Base-by-base conservation (phyloP, 1,284 basidiomycete genomes). In the Rhodotorula sp. region DNA sequence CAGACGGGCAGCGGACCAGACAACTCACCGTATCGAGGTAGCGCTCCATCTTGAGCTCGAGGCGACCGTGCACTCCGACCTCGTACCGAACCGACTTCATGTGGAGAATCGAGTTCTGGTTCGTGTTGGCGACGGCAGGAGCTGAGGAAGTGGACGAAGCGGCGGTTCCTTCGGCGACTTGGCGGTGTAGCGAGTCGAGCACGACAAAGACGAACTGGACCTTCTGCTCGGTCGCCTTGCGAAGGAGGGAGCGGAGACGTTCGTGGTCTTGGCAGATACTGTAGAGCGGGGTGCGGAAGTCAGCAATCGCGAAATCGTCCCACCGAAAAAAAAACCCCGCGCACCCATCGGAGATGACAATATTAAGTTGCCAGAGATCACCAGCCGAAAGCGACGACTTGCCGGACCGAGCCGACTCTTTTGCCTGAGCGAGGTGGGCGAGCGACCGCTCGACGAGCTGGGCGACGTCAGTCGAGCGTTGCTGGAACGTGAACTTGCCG, bases 141-240 rank as follows among this genome's bases (percentile, higher is more conserved):
- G 27, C 11, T 17, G 39, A 44, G 7, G 39, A 17, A 44, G 39
- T 44, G 39, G 39, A 44, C 82, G 80, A 77, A 89, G 86, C 55
- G 59, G 65, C 24, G 15, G 66, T 29, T 29, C 36, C 34, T n/a
- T 54, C 34, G n/a, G 30, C 29, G 44, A 65, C 59, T 5, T 64
- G 67, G 24, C 80, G 76, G 44, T 82, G 80, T 4, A 96, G 84
- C 15, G 93, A 93, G 80, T 99, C 96, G 68, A 99, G 85, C 73
- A 99, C 87, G 79, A 99, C 60, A 84, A 99, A 99, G 62, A 99
- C 95, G 64, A 99, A 86, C 90, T 99, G 90, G 75, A 99, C 89
- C 29, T 90, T 86, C 80, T 95, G 91, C 78, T 94, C 94, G 73
- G 90, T 87, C 1, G 95, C 96, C 75, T 87, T 88, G 52, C 96